Conservation (phyloP, 176 grass and related monocot species). For the Carex pumila region DNA sequence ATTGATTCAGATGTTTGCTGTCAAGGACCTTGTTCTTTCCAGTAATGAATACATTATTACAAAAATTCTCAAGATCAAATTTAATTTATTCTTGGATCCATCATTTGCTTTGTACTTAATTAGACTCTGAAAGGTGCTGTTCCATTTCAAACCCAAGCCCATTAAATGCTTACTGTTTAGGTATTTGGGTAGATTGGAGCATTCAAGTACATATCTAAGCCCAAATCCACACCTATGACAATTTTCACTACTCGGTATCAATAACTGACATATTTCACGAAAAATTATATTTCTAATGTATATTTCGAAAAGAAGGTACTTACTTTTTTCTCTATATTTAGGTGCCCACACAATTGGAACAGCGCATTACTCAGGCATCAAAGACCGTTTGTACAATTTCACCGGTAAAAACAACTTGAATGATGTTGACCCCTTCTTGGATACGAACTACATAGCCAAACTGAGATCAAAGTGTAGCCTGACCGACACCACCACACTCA, state of each 20-base stretch:
- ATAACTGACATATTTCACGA: neutral
- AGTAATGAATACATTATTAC: neutral
- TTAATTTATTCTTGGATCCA: neutral
- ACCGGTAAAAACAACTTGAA: constrained; percentile 25
- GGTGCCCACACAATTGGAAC: constrained; percentile 62
- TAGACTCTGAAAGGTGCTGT: too few species aligned
- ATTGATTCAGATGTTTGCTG: constrained; percentile 32
- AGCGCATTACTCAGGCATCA: constrained; percentile 34
- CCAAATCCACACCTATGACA: neutral
- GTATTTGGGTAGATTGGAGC: too few species aligned
- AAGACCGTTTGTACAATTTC: constrained; percentile 52
- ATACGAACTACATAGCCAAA: constrained; percentile 39
- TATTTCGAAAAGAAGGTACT: neutral
- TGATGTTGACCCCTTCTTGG: constrained; percentile 38
- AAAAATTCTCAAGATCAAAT: neutral
- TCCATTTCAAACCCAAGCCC: too few species aligned
- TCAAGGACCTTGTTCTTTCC: constrained; percentile 63
- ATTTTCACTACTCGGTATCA: neutral
- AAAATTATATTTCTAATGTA: neutral
- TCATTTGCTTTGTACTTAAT: neutral
- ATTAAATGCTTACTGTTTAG: too few species aligned
- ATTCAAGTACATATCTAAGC: neutral
- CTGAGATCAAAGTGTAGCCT: constrained; percentile 39
- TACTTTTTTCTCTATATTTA: neutral
- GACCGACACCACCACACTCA: constrained; percentile 20